Base-by-base conservation (phyloP, 306 rosid species). In the Crataegus laevigata region DNA sequence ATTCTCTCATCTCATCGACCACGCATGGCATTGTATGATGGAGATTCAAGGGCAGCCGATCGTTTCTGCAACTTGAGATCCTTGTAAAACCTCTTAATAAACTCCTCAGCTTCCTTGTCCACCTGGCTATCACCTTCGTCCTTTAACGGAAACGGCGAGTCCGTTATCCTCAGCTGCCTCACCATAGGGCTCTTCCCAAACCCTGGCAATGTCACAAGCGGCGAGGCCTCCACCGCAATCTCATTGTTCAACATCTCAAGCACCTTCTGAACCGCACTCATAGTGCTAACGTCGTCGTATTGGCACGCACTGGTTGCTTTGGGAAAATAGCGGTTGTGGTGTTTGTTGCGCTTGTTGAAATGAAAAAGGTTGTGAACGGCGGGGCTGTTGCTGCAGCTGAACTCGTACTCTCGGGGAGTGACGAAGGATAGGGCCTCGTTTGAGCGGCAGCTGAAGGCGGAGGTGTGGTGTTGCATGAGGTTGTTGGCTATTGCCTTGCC, bases 341-440 rank as follows among this genome's bases (percentile, higher is more conserved):
- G 76, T 12, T 77, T 69, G 71, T 59, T 57, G 62, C 85, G 83
- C 66, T 87, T 88, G 43, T 42, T 14, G 88, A 72, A 47, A 43
- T 58, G 79, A 54, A 81, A 80, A 26, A 86, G 89, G 42, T 69
- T 70, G 73, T 58, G 58, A 11, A 5, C 8, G 21, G 90, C 89
- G 6, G 98, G 99, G 83, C 86, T 89, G 76, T 90, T 92, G 78
- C 91, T 92, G 87, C 99, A 94, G 84, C 99, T 94, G 87, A 94
- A 94, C 71, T 94, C 96, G 61, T 94, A 94, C 21, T 94, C 98
- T 1, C 86, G 84, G 0, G 96, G 90, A 0, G 90, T 71, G 28
- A 94, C 54, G 87, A 83, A 84, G 52, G 89, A 85, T 66, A 84
- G 57, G 82, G 88, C 72, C 68, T 84, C 82, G 72, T 81, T 52